phyloP scores from a whole-genome alignment of 495 filamentous ascomycete species.

The Penicillium tannophilum region DNA sequence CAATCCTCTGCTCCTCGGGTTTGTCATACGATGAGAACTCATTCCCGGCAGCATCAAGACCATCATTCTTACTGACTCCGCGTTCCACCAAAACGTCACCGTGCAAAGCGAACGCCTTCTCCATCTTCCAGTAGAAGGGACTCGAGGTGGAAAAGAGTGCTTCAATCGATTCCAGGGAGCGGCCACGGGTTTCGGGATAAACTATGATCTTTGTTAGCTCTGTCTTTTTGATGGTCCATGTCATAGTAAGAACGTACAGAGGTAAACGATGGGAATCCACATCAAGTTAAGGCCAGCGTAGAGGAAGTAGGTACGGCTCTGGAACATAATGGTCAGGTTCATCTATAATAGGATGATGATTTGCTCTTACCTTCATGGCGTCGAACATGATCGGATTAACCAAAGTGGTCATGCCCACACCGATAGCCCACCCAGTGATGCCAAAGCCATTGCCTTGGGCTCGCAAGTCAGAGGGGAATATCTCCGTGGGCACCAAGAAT shows the following conservation, averaged over 20 bases:
- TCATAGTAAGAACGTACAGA: slow-evolving; percentile 27
- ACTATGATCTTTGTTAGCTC: slow-evolving; percentile 23
- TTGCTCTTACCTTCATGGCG: slow-evolving; percentile 23
- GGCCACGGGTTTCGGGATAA: slow-evolving; percentile 60
- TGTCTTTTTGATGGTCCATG: neutral
- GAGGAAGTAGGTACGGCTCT: slow-evolving; percentile 54
- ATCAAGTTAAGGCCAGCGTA: slow-evolving; percentile 55
- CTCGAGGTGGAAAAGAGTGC: slow-evolving; percentile 48
- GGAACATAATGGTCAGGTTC: slow-evolving; percentile 9
- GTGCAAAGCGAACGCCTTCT: slow-evolving; percentile 35
- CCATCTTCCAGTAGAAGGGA: slow-evolving; percentile 44
- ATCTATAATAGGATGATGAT: neutral
- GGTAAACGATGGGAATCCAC: slow-evolving; percentile 54
- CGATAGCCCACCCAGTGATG: slow-evolving; percentile 60
- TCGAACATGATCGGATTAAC: slow-evolving; percentile 56
- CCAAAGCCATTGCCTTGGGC: slow-evolving; percentile 59
- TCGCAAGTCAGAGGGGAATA: slow-evolving; percentile 54
- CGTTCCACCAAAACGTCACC: slow-evolving; percentile 36
- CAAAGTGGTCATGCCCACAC: slow-evolving; percentile 55
- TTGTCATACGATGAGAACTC: slow-evolving; percentile 3
- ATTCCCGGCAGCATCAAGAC: slow-evolving; percentile 3
- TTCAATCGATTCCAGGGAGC: slow-evolving; percentile 60
- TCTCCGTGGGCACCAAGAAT: slow-evolving; percentile 52
- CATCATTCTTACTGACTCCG: slow-evolving; percentile 14
- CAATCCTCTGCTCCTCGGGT: neutral